phyloP scores from a whole-genome alignment of 2,329 filamentous ascomycete genomes.

The Aspergillus ustus region DNA sequence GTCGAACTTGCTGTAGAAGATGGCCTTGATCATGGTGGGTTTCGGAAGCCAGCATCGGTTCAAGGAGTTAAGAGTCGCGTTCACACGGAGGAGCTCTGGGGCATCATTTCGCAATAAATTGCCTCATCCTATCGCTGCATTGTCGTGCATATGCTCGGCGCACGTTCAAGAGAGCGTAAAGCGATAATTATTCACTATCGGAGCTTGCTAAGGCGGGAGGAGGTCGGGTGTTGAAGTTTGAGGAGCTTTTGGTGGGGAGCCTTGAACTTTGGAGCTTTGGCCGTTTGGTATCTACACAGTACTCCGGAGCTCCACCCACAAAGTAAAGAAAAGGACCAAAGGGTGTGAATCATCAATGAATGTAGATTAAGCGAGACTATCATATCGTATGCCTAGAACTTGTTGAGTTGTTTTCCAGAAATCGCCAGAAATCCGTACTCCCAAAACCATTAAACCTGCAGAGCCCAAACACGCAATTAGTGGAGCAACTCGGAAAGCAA shows the following conservation, averaged over 20 bases:
- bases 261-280: conserved; percentile 5
- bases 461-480: conserved; percentile 7
- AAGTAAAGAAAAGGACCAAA: conserved; percentile 2
- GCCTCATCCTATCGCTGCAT: not conserved
- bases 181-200: not conserved
- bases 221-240: conserved; percentile 4
- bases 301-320: not conserved
- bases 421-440: not conserved
- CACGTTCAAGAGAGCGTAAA: not conserved
- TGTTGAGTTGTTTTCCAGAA: not conserved
- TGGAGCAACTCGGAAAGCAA: conserved; percentile 9
- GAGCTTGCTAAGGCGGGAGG: not conserved
- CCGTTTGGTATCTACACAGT: too few species aligned
- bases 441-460: not conserved
- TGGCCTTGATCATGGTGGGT: conserved; percentile 62
- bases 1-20: conserved; percentile 71
- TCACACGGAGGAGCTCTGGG: not conserved
- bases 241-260: conserved; percentile 10
- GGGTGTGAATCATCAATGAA: not conserved
- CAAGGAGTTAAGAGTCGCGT: not conserved
- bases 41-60: conserved; percentile 6
- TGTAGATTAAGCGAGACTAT: not conserved
- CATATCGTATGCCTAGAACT: not conserved
- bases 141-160: not conserved
- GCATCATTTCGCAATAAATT: not conserved